A percentile compares a stretch with the other conserved stretches of the same genome.
These are phyloP conservation scores for Xerocomellus amylosporus DNA, from an alignment of 768 basidiomycete genomes.

Conservation along the genomic window DNA sequence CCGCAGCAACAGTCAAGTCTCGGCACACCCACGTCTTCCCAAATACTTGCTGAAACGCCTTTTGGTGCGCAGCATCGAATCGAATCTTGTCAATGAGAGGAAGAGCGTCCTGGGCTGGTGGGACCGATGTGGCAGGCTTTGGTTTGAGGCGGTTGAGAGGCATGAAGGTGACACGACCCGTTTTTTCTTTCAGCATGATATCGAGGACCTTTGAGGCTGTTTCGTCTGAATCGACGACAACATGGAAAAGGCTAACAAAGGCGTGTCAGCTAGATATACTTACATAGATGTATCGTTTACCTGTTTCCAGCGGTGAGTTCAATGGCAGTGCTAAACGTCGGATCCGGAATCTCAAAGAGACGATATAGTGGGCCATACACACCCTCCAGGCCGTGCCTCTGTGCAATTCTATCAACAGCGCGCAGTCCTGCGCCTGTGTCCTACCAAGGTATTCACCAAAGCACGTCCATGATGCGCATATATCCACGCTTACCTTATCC, in stretches of 20 bases:
- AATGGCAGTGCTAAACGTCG: slow-evolving; percentile 86
- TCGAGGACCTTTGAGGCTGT: slow-evolving; percentile 91
- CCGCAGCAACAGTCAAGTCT: slow-evolving; percentile 87
- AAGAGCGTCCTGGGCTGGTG: slow-evolving; percentile 71
- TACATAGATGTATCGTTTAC: slow-evolving; percentile 37
- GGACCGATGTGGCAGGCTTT: slow-evolving; percentile 54
- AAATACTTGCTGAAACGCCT: slow-evolving; percentile 96
- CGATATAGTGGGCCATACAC: slow-evolving; percentile 95
- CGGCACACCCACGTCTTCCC: slow-evolving; percentile 96
- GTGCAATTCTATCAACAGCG: slow-evolving; percentile 81
- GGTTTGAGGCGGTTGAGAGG: slow-evolving; percentile 92
- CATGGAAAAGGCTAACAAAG: slow-evolving; percentile 73
- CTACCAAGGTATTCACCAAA: slow-evolving; percentile 38
- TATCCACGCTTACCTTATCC: slow-evolving; percentile 68
- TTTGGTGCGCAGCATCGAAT: slow-evolving; percentile 65
- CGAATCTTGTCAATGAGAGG: slow-evolving; percentile 80
- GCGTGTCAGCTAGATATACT: slow-evolving; percentile 3
- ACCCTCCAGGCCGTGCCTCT: slow-evolving; percentile 69
- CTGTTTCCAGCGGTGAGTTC: slow-evolving; percentile 96
- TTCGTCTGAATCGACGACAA: slow-evolving; percentile 95
- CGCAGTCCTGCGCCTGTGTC: slow-evolving; percentile 88
- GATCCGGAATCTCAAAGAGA: slow-evolving; percentile 85
- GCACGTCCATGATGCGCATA: not conserved
- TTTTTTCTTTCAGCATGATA: slow-evolving; percentile 89
- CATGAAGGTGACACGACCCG: slow-evolving; percentile 96